Evolutionary conservation across 306 rosid genomes (phyloP).

Genomic region (Cucurbita maxima): DNA sequence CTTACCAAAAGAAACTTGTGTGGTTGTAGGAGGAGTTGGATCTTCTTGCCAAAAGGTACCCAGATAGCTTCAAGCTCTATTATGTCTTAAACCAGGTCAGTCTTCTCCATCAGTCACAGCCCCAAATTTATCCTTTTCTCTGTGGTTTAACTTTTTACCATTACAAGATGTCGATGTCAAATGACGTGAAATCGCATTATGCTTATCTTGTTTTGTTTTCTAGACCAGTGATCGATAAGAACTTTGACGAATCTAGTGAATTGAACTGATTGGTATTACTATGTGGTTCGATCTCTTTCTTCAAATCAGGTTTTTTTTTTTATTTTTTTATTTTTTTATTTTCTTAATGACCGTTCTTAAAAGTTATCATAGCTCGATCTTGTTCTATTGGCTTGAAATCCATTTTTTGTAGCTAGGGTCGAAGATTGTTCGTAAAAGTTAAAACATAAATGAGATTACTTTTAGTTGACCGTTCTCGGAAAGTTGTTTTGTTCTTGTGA

Average conservation of each 20-base stretch:
- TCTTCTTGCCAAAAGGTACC: constrained; percentile 47
- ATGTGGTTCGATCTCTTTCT: not conserved
- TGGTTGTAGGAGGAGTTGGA: constrained; percentile 75
- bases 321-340: too few species aligned
- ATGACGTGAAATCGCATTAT: not conserved
- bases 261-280: not conserved
- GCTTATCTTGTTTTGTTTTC: not conserved
- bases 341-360: too few species aligned
- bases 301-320: not conserved
- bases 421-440: too few species aligned
- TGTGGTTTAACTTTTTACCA: not conserved
- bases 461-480: not conserved
- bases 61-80: constrained; percentile 55
- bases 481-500: not conserved
- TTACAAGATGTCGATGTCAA: not conserved
- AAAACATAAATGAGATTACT: not conserved
- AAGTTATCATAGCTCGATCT: too few species aligned
- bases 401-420: too few species aligned
- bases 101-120: constrained; percentile 10
- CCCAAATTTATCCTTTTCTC: not conserved
- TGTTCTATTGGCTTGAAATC: too few species aligned
- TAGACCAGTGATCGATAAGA: not conserved
- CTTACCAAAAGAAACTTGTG: not conserved
- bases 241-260: not conserved
- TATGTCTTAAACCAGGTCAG: constrained; percentile 79